phyloP scores from a whole-genome alignment of 2,329 filamentous ascomycete genomes.

The Nothopassalora personata region DNA sequence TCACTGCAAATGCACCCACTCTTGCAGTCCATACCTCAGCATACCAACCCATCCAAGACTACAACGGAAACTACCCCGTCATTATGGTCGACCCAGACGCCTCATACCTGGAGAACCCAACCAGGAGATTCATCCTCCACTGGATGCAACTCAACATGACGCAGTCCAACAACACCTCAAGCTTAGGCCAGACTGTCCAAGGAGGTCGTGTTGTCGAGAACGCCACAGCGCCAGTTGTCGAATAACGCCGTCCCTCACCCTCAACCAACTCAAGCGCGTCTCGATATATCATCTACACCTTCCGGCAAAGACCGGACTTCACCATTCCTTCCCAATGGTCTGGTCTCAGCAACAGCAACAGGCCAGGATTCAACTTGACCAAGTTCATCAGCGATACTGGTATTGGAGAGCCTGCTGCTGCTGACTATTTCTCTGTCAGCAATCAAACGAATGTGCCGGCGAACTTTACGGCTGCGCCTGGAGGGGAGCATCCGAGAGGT shows the following conservation, averaged over 20 bases:
- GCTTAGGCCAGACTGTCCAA: not conserved
- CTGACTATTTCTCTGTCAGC: constrained; percentile 12
- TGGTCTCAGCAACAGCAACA: constrained; percentile 6
- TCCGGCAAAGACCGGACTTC: constrained; percentile 10
- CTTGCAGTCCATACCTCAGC: constrained; percentile 6
- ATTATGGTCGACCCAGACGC: constrained; percentile 17
- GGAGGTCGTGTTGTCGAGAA: not conserved
- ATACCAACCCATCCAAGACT: constrained; percentile 10
- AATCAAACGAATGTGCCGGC: constrained; percentile 10
- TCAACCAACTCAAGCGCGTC: constrained; percentile 12
- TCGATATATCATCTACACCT: constrained; percentile 13
- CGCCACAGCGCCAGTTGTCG: constrained; percentile 1
- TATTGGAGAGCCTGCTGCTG: constrained; percentile 10
- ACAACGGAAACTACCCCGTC: constrained; percentile 9
- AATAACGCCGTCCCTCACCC: constrained; percentile 7
- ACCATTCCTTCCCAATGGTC: constrained; percentile 8
- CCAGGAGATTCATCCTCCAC: constrained; percentile 10
- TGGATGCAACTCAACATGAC: constrained; percentile 11
- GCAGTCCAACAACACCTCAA: not conserved
- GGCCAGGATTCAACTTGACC: constrained; percentile 10
- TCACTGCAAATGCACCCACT: constrained; percentile 5
- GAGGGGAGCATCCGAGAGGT: constrained; percentile 6
- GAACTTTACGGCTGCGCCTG: constrained; percentile 7
- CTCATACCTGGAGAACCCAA: constrained; percentile 11
- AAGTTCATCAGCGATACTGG: constrained; percentile 9